These are phyloP conservation scores for Leucocoprinus sp. DNA, from an alignment of 768 basidiomycete genomes.

Conservation along the genomic window DNA sequence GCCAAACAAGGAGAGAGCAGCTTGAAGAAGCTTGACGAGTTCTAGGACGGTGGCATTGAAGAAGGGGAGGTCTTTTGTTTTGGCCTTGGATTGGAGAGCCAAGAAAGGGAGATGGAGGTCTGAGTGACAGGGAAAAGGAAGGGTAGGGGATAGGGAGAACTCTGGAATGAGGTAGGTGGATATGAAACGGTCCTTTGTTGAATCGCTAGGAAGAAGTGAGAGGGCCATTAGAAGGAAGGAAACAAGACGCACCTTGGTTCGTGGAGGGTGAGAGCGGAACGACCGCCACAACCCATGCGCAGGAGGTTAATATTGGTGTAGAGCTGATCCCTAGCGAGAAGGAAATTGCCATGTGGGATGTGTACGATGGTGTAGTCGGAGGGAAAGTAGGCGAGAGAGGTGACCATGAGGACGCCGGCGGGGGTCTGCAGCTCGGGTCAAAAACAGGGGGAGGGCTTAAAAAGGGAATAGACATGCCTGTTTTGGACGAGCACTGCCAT, in stretches of 20 bases:
- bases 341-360: slow-evolving; percentile 65
- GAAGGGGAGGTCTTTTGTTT: slow-evolving; percentile 27
- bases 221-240: slow-evolving; percentile 2
- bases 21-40: slow-evolving; percentile 68
- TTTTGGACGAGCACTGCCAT: slow-evolving; percentile 62
- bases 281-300: slow-evolving; percentile 79
- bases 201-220: slow-evolving; percentile 38
- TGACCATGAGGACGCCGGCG: slow-evolving; percentile 67
- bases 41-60: slow-evolving; percentile 68
- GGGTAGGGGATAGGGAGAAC: slow-evolving; percentile 3
- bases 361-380: slow-evolving; percentile 82
- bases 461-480: slow-evolving; percentile 30
- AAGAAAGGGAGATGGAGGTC: slow-evolving; percentile 37
- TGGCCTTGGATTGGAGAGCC: slow-evolving; percentile 15
- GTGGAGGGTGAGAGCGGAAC: slow-evolving; percentile 67
- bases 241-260: slow-evolving; percentile 49
- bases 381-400: slow-evolving; percentile 80
- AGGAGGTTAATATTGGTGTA: slow-evolving; percentile 78
- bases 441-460: background rate
- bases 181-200: slow-evolving; percentile 75
- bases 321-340: slow-evolving; percentile 53
- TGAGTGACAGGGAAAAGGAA: slow-evolving; percentile 1
- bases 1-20: slow-evolving; percentile 63
- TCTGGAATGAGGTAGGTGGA: slow-evolving; percentile 38
- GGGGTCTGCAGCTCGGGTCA: slow-evolving; percentile 35